A percentile compares a stretch with the other conserved stretches of the same genome.
Evolutionary conservation across 192 early-diverging fungal species (phyloP).

Genomic region (Kickxella alabastrina): DNA sequence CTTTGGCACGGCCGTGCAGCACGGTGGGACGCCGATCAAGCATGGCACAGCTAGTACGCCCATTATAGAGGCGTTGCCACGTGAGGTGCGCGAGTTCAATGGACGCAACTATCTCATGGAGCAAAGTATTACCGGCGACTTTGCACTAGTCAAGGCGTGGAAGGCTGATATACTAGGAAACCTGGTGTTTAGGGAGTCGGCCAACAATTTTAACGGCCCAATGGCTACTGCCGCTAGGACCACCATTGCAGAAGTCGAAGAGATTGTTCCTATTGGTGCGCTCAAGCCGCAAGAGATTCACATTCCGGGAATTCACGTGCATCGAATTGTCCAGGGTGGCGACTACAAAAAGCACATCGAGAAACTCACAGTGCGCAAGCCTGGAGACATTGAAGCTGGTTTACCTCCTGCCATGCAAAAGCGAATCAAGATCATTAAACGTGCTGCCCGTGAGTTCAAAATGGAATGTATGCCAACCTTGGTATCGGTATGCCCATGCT

Average conservation of each 20-base stretch:
- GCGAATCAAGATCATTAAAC: constrained; percentile 62
- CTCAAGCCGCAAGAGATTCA: constrained; percentile 66
- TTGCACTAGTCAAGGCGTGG: constrained; percentile 72
- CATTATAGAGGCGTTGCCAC: constrained; percentile 52
- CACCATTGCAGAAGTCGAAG: constrained; percentile 70
- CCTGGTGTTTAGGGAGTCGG: constrained; percentile 61
- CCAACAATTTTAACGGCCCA: constrained; percentile 70
- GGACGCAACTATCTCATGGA: constrained; percentile 65
- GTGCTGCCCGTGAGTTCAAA: constrained; percentile 69
- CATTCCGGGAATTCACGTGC: constrained; percentile 66
- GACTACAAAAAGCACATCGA: constrained; percentile 66
- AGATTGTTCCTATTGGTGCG: constrained; percentile 62
- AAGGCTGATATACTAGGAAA: constrained; percentile 71
- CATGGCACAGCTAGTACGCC: constrained; percentile 55
- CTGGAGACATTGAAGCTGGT: background rate
- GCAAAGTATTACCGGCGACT: constrained; percentile 66
- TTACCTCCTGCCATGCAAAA: constrained; percentile 37
- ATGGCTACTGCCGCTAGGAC: constrained; percentile 65
- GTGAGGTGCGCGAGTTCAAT: constrained; percentile 58
- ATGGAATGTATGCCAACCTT: constrained; percentile 66
- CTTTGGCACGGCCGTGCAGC: constrained; percentile 61
- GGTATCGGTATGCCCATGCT: constrained; percentile 78
- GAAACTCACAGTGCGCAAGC: constrained; percentile 36
- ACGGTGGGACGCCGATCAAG: constrained; percentile 67
- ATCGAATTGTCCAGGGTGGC: constrained; percentile 61